Base-by-base conservation (phyloP, 2,329 filamentous ascomycete species). In the Blumeria graminis region DNA sequence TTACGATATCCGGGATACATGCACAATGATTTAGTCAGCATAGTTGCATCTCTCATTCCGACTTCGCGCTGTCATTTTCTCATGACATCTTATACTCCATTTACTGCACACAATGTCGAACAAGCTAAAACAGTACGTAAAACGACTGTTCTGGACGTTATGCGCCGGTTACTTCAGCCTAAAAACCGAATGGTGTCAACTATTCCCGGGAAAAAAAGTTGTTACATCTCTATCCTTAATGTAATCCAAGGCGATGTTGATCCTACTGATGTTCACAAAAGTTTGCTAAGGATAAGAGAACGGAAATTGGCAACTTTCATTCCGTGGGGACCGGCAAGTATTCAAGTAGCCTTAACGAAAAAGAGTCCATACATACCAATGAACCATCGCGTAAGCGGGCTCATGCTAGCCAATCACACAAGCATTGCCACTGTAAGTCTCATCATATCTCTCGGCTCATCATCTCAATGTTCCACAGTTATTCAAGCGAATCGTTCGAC, bases 181-280 rank as follows among this genome's bases (percentile, higher is more conserved):
- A 98, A 98, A 75, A 98, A 98, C 70, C 82, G 93, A 67, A 98
- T 98, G 92, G 92, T 98, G 50, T 94, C 89, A 28, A 94, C 92
- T 22, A 84, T 88, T 57, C 89, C 90, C 1, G 86, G 84, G 64
- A 96, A 96, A 73, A 93, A 87, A 72, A 95, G 88, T 71, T 98
- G 92, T 73, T 98, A 98, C 72, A 96, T 98, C 66, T 94, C 88
- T 52, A 96, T 98, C 63, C 75, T 98, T 60, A 96, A 98, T 69
- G 94, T 98, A 64, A 98, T 98, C 64, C 92, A 96, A 73, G 92
- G 92, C 65, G 92, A 98, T 69, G 92, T 93, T 41, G 93, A 98
- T 67, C 90, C 92, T 8, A 96, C 90, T 3, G 93, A 98, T 69
- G 86, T 98, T 57, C 92, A 98, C 74, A 98, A 98, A 77, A 96